Evolutionary conservation across 306 rosid species (phyloP), one percentile per base, ranked within the genome.

Genomic region (Vigna reflexopilosa): DNA sequence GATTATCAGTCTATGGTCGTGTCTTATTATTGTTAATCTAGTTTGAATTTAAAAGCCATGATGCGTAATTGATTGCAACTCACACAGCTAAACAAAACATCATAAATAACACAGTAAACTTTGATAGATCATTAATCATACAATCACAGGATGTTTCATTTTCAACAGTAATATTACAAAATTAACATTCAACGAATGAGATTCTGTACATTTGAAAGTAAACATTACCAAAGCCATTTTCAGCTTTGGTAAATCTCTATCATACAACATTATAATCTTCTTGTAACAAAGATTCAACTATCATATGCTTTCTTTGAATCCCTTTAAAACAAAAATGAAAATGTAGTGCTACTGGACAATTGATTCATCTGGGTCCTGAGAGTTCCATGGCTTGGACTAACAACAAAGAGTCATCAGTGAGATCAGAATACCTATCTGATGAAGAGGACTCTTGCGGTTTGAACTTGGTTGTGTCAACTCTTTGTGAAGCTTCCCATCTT

Each of bases 371-470:
- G 36, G 98, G 98, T 66, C 98, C 98, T 13, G 98, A 94, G 61
- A 94, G 97, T 76, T 94, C 98, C 97, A 94, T 94, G 77, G 97
- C 98, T 85, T 94, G 97, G 28, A 92, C 98, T 51, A 94, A 79
- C 72, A 94, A 77, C 6, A 94, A 85, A 70, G 98, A 94, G 67
- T 94, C 98, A 45, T 94, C 98, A 5, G 97, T 94, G 59, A 92
- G 95, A 82, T 94, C 98, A 13, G 97, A 94, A 73, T 80, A 86
- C n/a, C 89, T 79, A 86, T 86, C 89, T 72, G 89, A 86, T 44
- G 76, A 86, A 67, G 87, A 86, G 13, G 81, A 61, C 47, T 86
- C 86, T 14, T 86, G 80, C 2, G 77, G 80, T 80, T 80, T 80
- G 48, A 24, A 86, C 26, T 86, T 86, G 0, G 48, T 61, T 44